Evolutionary conservation across 495 filamentous ascomycete genomes (phyloP), one percentile per base, ranked within the genome.

Genomic region (Penicillium daleae): DNA sequence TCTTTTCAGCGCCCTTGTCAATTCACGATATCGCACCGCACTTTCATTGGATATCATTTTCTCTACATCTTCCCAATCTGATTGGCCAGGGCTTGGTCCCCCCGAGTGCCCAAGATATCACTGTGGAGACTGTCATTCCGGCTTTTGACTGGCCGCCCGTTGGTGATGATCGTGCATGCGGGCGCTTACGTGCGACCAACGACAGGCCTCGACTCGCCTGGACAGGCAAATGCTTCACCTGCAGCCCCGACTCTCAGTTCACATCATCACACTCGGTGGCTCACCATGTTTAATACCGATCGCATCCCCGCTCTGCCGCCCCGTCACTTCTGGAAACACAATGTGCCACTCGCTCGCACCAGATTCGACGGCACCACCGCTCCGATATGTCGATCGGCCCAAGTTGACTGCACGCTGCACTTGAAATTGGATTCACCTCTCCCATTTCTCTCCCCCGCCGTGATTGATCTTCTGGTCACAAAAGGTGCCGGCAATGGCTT

Each of bases 161-260:
- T 40, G 58, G 70, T 73, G 70, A 73, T 21, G 48, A 65, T 63
- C 59, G 53, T 71, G 70, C 70, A 73, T 57, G 35, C 40, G 56
- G 69, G 76, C 76, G 76, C 74, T 53, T 78, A 78, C 42, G 65
- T 65, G 35, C 46, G 57, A 68, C 76, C 74, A 78, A 77, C 71
- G 58, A 72, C 66, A 69, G 62, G 59, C 40, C 56, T 19, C 50
- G 44, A 54, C 50, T 42, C 52, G 46, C 32, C 32, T 32, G 35
- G 33, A 57, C 56, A 52, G 49, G 49, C 65, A 56, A 42, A 31
- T 42, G 12, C 37, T 56, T 56, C 33, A 42, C 54, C 62, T 65
- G 63, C 60, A 68, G 52, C 59, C 53, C 58, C 57, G 57, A 54
- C 27, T 46, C 17, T 48, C 50, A 66, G 61, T 75, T 73, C 73